Evolutionary conservation across 805 yeast genomes (phyloP).

Genomic region (Gaillardinia entomophila): DNA sequence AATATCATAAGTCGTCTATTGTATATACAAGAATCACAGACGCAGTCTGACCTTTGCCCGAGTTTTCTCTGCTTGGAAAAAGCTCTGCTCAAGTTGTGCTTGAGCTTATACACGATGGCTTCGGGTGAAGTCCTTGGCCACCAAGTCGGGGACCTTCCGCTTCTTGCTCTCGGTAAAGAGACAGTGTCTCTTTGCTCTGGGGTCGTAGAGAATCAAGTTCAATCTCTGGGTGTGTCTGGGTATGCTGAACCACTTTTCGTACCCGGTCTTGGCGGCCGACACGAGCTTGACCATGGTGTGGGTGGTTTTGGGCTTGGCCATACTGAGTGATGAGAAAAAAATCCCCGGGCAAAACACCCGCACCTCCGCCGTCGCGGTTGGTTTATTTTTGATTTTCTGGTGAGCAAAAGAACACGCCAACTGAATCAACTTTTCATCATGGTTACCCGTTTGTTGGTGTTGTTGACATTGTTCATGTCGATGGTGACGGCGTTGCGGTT

Average conservation of each 20-base stretch:
- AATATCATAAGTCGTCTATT: not conserved
- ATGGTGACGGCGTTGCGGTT: slow-evolving; percentile 41
- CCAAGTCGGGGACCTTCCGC: slow-evolving; percentile 61
- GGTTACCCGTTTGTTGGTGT: slow-evolving; percentile 8
- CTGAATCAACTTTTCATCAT: slow-evolving; percentile 3
- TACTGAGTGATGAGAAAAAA: not conserved
- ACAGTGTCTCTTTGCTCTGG: slow-evolving; percentile 78
- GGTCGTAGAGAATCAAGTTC: slow-evolving; percentile 58
- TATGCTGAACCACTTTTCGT: slow-evolving; percentile 68
- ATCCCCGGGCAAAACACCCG: too few species aligned
- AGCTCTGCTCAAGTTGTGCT: too few species aligned
- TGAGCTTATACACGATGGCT: too few species aligned
- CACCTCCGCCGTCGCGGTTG: too few species aligned
- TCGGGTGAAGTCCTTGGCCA: slow-evolving; percentile 31
- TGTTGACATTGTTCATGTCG: slow-evolving; percentile 12
- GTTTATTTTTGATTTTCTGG: too few species aligned
- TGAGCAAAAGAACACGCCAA: slow-evolving; percentile 2
- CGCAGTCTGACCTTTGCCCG: too few species aligned
- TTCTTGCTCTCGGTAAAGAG: slow-evolving; percentile 83
- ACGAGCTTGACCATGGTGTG: slow-evolving; percentile 79
- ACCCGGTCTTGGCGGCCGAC: slow-evolving; percentile 90
- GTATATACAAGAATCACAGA: not conserved
- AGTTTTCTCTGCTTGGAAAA: too few species aligned
- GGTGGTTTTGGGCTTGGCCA: slow-evolving; percentile 57
- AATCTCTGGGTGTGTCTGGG: slow-evolving; percentile 79